Evolutionary conservation across 1,284 basidiomycete genomes (phyloP).

Genomic region (Amylostereum chailletii): DNA sequence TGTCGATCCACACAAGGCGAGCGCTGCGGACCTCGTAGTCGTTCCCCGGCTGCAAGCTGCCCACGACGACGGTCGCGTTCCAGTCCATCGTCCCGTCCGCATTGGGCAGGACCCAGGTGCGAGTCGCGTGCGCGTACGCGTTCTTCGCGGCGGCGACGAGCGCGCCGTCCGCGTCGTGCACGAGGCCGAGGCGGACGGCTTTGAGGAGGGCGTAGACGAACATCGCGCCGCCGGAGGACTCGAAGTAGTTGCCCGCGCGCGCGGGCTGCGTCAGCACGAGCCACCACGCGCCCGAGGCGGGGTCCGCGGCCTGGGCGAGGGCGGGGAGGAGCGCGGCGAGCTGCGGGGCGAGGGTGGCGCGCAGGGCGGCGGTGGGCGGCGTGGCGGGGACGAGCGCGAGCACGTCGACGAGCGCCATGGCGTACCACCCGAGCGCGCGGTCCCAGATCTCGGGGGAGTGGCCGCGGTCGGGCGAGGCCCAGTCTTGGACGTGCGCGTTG

Average conservation of each 20-base stretch:
- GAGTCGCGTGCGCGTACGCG: slow-evolving; percentile 33
- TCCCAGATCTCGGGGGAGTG: slow-evolving; percentile 42
- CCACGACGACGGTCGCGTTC: slow-evolving; percentile 35
- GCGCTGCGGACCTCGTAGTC: slow-evolving; percentile 28
- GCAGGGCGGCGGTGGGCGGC: slow-evolving; percentile 19
- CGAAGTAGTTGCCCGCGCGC: slow-evolving; percentile 36
- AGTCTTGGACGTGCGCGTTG: slow-evolving; percentile 29
- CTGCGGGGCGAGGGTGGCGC: slow-evolving; percentile 21
- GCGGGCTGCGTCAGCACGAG: slow-evolving; percentile 41
- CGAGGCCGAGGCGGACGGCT: slow-evolving; percentile 32
- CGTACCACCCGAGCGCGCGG: slow-evolving; percentile 40
- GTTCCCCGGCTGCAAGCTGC: slow-evolving; percentile 30
- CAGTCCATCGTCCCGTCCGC: slow-evolving; percentile 35
- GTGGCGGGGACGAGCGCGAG: slow-evolving; percentile 29
- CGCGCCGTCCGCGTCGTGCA: slow-evolving; percentile 29
- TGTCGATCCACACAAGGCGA: not conserved
- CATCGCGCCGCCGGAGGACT: slow-evolving; percentile 39
- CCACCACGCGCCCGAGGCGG: slow-evolving; percentile 37
- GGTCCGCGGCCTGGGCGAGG: slow-evolving; percentile 31
- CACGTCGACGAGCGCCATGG: slow-evolving; percentile 41
- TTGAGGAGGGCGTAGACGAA: slow-evolving; percentile 38
- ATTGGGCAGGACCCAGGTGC: slow-evolving; percentile 33
- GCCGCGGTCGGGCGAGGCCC: slow-evolving; percentile 37
- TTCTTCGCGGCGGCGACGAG: slow-evolving; percentile 28
- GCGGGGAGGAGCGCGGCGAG: slow-evolving; percentile 27